These are phyloP conservation scores for Pyrus bretschneideri DNA, from an alignment of 306 rosid species.

Conservation along the genomic window DNA sequence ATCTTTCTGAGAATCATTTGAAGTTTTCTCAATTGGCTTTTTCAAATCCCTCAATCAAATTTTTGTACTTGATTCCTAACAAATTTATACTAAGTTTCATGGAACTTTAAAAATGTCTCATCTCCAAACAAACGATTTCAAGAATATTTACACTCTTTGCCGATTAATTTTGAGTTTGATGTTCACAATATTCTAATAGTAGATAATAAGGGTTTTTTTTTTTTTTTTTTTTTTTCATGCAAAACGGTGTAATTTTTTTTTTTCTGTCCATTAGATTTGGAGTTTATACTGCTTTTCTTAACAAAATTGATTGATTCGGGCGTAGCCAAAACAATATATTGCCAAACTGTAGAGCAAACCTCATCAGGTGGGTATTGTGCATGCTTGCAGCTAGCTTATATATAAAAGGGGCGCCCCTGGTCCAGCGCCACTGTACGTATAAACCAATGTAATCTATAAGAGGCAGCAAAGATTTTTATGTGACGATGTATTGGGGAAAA, in stretches of 20 bases:
- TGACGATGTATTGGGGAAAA: neutral
- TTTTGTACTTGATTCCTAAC: neutral
- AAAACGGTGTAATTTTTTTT: neutral
- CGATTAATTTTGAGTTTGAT: no score
- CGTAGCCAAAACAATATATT: neutral
- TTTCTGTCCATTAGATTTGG: neutral
- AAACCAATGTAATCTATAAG: no score
- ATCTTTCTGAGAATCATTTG: neutral
- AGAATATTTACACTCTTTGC: neutral
- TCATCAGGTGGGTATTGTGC: neutral
- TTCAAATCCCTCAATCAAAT: neutral
- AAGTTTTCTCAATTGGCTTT: neutral
- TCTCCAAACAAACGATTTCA: neutral
- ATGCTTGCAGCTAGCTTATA: no score
- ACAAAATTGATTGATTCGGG: neutral
- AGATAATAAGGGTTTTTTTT: no score
- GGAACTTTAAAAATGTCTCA: neutral
- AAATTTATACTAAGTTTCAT: neutral
- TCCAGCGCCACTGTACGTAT: no score
- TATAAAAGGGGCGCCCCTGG: no score
- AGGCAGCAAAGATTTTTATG: neutral
- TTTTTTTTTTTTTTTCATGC: no score
- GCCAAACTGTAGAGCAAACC: neutral
- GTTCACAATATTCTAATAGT: no score
- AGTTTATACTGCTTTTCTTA: neutral